Conservation (phyloP, 129 eudicot species). For the Ambrosia artemisiifolia region DNA sequence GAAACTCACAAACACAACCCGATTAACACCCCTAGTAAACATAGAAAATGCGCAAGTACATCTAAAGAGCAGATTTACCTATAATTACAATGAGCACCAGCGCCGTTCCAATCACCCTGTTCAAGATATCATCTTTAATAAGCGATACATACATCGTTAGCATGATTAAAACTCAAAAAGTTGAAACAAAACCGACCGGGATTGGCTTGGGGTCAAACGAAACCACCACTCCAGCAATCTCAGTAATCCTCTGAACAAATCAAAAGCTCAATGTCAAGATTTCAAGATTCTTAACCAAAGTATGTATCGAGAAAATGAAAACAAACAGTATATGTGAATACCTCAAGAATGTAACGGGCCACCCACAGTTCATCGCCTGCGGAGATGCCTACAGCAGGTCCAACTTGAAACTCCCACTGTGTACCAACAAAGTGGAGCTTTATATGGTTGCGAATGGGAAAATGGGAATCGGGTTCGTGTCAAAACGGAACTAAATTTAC, state of each 20-base stretch:
- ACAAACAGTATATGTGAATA: not conserved
- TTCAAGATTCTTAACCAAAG: not conserved
- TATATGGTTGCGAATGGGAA: not conserved
- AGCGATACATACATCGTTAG: not conserved
- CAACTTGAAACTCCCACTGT: conserved; percentile 17
- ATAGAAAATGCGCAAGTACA: not conserved
- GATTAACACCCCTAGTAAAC: too few species aligned
- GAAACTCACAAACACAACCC: too few species aligned
- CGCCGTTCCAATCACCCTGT: conserved; percentile 7
- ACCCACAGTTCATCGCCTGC: conserved; percentile 11
- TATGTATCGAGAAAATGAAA: not conserved
- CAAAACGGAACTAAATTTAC: not conserved
- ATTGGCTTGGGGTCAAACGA: conserved; percentile 11
- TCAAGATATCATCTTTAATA: not conserved
- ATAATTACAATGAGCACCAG: not conserved
- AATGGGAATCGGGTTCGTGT: not conserved
- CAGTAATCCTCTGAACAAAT: conserved; percentile 1
- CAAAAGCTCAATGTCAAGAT: not conserved
- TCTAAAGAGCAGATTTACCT: not conserved
- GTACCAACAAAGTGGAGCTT: not conserved
- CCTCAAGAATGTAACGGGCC: conserved; percentile 16
- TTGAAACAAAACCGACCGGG: not conserved
- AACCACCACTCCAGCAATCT: conserved; percentile 18
- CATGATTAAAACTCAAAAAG: not conserved
- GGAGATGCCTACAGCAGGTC: not conserved